Base-by-base conservation (phyloP, 2,329 filamentous ascomycete species). In the Triangularia setosa region DNA sequence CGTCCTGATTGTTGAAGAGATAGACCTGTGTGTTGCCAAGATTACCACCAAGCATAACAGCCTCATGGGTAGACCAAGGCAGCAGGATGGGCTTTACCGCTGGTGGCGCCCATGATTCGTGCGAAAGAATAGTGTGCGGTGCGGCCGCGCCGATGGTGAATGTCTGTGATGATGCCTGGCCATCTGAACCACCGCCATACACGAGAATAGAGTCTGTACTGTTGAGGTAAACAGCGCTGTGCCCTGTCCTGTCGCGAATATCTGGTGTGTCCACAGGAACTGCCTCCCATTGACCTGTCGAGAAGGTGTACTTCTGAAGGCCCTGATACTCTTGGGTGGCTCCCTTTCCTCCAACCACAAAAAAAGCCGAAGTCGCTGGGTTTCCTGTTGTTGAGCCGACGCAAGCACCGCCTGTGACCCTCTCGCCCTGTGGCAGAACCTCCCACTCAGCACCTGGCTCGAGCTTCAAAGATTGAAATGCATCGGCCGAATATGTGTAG, bases 401-500 rank as follows among this genome's bases (percentile, higher is more conserved):
- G 76, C 94, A 98, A 6, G 87, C 86, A 48, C 85, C 91, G 55
- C 90, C 91, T 1, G 85, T 87, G 23, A 97, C 90, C 18, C 87
- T 80, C 66, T 88, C 83, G 58, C 91, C 92, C 74, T 83, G 83
- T 0, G 82, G 72, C 69, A 95, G 76, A 69, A 81, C 74, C 68
- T 84, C 79, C 94, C 94, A 97, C 78, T 86, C 78, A 58, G 87
- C 90, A 59, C 90, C 90, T 69, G 87, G 77, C 67, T 84, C 78
- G 68, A 98, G 78, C 12, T 82, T 77, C 68, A 98, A 78, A 8
- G 90, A 90, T 74, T 93, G 86, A 71, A 98, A 93, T 27, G 87
- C 90, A 56, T 85, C 78, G 8, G 87, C 78, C 5, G 92, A 91
- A 76, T 92, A 96, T 55, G 90, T 88, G 79, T 96, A 98, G 61